phyloP scores from a whole-genome alignment of 2,329 filamentous ascomycete genomes.

The Penicillium sclerotiorum region DNA sequence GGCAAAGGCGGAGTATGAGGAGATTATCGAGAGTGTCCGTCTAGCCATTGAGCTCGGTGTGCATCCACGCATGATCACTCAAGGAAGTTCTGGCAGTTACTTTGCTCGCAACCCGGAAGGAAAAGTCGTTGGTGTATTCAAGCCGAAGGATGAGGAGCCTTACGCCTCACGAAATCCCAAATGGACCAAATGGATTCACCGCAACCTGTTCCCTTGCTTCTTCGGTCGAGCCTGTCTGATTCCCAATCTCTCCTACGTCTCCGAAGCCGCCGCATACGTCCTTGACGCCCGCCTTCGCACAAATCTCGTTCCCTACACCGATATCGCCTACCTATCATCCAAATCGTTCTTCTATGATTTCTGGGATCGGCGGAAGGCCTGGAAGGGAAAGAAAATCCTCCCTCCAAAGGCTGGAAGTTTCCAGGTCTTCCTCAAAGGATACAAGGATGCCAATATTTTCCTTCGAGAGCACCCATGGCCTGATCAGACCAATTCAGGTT shows the following conservation, averaged over 20 bases:
- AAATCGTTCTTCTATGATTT: slow-evolving; percentile 99
- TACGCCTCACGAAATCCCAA: slow-evolving; percentile 97
- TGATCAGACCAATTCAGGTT: slow-evolving; percentile 74
- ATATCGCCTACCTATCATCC: slow-evolving; percentile 89
- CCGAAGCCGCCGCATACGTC: slow-evolving; percentile 94
- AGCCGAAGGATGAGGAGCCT: slow-evolving; percentile 98
- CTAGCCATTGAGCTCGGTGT: slow-evolving; percentile 85
- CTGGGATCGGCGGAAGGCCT: slow-evolving; percentile 88
- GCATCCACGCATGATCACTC: slow-evolving; percentile 93
- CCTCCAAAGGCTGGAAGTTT: slow-evolving; percentile 94
- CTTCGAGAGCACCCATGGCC: slow-evolving; percentile 95
- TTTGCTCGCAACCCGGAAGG: slow-evolving; percentile 90
- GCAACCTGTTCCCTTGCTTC: slow-evolving; percentile 95
- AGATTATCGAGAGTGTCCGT: slow-evolving; percentile 85
- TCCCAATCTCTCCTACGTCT: slow-evolving; percentile 96
- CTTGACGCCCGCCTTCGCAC: slow-evolving; percentile 88
- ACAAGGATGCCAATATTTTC: slow-evolving; percentile 95
- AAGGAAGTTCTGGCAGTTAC: slow-evolving; percentile 97
- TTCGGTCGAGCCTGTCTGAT: slow-evolving; percentile 95
- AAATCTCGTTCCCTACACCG: slow-evolving; percentile 92
- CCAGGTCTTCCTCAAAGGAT: slow-evolving; percentile 95
- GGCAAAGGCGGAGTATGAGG: slow-evolving; percentile 80
- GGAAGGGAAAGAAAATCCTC: slow-evolving; percentile 81
- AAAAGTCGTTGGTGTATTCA: slow-evolving; percentile 96
- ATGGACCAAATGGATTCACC: slow-evolving; percentile 99